Conservation (phyloP, 1,139 yeast species). For the Scheffersomyces illinoinensis region DNA sequence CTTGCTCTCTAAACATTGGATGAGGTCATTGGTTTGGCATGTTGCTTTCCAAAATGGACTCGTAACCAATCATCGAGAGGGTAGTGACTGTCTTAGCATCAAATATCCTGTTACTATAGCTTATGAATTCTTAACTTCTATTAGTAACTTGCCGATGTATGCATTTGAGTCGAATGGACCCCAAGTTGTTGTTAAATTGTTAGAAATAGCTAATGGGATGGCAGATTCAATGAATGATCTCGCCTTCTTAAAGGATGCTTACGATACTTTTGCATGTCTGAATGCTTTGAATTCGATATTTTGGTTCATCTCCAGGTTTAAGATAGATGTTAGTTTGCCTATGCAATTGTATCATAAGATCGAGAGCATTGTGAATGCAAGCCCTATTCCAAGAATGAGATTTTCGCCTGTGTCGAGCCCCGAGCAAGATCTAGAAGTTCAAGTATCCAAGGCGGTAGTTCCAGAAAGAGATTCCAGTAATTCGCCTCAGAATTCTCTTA, state of each 20-base stretch:
- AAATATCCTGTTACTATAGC: conserved; percentile 14
- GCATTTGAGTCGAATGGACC: conserved; percentile 17
- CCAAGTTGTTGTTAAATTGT: conserved; percentile 9
- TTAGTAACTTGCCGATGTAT: conserved; percentile 14
- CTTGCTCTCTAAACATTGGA: conserved; percentile 21
- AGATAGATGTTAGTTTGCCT: conserved; percentile 8
- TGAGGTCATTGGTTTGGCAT: conserved; percentile 23
- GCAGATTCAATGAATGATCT: conserved; percentile 2
- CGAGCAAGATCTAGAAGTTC: not conserved
- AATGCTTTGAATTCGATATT: conserved; percentile 7
- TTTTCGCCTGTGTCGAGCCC: not conserved
- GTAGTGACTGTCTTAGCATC: conserved; percentile 7
- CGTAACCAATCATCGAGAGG: conserved; percentile 1
- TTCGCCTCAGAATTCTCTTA: no score
- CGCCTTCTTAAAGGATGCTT: not conserved
- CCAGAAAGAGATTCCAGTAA: no score
- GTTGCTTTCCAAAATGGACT: conserved; percentile 18
- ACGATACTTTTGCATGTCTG: not conserved
- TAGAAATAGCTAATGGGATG: conserved; percentile 9
- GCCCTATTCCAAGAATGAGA: conserved; percentile 1
- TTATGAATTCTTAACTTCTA: conserved; percentile 11
- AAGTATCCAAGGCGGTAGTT: no score
- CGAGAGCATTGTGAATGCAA: conserved; percentile 3
- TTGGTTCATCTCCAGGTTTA: conserved; percentile 6
- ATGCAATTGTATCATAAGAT: conserved; percentile 6